These are phyloP conservation scores for Eucalyptus marginata DNA, from an alignment of 345 rosid species.

Conservation along the genomic window DNA sequence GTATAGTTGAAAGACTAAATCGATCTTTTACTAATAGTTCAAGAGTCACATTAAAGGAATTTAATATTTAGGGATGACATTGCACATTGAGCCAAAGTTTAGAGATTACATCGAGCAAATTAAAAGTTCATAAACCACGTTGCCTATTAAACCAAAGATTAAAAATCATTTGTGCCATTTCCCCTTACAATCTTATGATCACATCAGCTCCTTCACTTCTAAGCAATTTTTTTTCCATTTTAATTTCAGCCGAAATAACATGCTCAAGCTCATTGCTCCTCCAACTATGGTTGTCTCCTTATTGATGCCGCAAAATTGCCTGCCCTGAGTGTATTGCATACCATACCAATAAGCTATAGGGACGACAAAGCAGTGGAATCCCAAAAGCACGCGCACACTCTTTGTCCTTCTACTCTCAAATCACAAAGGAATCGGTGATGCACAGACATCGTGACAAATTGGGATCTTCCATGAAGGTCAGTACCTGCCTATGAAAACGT, in stretches of 20 bases:
- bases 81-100: too few relatives aligned
- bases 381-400: background rate
- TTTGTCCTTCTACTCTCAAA: background rate
- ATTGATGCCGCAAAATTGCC: background rate
- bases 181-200: background rate
- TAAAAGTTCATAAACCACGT: too few relatives aligned
- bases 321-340: background rate
- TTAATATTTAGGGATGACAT: too few relatives aligned
- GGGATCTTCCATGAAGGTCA: background rate
- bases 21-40: background rate
- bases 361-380: background rate
- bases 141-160: background rate
- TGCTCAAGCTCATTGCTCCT: background rate
- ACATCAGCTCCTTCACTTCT: background rate
- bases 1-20: background rate
- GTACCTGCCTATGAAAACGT: background rate
- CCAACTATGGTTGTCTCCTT: background rate
- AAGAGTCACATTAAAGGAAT: background rate
- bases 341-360: background rate
- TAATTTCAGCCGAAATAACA: background rate
- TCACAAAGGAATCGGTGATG: background rate
- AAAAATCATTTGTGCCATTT: background rate
- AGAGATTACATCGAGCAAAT: too few relatives aligned
- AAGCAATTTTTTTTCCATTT: too few relatives aligned
- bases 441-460: background rate